Conservation (phyloP, 352 stramenopile genomes). For the Phytophthora melonis region DNA sequence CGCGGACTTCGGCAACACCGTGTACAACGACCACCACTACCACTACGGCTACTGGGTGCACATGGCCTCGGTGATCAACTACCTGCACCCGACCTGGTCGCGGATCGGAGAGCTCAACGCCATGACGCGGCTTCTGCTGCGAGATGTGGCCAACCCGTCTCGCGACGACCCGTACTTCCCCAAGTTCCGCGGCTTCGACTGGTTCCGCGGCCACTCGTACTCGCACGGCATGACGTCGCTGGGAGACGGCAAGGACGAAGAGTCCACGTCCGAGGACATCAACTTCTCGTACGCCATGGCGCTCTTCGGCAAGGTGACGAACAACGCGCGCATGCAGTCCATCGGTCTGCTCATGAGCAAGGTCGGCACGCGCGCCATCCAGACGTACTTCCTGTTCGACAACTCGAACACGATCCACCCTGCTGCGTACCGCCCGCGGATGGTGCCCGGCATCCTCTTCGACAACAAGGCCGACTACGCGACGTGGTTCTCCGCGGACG, state of each 20-base stretch:
- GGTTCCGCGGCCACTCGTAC: constrained; percentile 79
- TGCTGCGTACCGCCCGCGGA: constrained; percentile 47
- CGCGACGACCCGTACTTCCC: constrained; percentile 64
- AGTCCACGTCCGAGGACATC: constrained; percentile 74
- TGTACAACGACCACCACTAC: constrained; percentile 86
- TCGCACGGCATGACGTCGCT: constrained; percentile 70
- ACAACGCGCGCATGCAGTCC: constrained; percentile 47
- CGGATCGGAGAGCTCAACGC: constrained; percentile 60
- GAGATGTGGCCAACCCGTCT: constrained; percentile 63
- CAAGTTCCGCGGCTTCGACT: constrained; percentile 75
- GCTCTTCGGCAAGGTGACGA: constrained; percentile 54
- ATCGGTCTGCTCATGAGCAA: constrained; percentile 70
- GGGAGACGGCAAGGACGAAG: constrained; percentile 71
- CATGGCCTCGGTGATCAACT: constrained; percentile 71
- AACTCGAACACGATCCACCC: constrained; percentile 65
- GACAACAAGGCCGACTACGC: constrained; percentile 87
- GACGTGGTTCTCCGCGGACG: constrained; percentile 75
- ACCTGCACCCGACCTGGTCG: constrained; percentile 71
- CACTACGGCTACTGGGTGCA: constrained; percentile 84
- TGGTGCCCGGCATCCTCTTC: constrained; percentile 77
- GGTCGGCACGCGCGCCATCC: constrained; percentile 56
- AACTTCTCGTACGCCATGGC: constrained; percentile 73
- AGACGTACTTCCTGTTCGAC: constrained; percentile 82
- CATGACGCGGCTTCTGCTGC: constrained; percentile 56
- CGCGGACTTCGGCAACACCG: constrained; percentile 77